Percentiles rank a stretch among this genome's conserved stretches.
These are phyloP conservation scores for Kodamaea laetipori DNA, from an alignment of 805 yeast genomes.

Conservation along the genomic window DNA sequence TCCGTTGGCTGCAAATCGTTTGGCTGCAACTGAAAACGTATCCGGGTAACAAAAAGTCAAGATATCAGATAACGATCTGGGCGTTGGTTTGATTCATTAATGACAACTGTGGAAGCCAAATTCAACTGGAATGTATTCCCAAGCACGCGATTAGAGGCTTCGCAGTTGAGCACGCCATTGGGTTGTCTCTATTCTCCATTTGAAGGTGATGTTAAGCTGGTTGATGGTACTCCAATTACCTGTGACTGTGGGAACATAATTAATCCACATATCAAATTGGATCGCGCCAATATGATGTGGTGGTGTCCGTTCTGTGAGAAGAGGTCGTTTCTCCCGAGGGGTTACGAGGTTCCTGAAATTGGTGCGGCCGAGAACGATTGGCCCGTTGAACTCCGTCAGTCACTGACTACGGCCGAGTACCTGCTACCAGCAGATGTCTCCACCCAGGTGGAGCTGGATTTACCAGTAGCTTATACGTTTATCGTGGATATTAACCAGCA, in stretches of 20 bases:
- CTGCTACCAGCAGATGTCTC: slow-evolving; percentile 31
- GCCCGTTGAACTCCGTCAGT: slow-evolving; percentile 30
- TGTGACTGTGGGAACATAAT: slow-evolving; percentile 34
- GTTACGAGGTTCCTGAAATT: slow-evolving; percentile 19
- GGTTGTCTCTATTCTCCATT: slow-evolving; percentile 41
- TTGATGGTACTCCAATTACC: slow-evolving; percentile 19
- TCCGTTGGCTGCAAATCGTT: too few species aligned
- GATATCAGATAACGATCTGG: background rate
- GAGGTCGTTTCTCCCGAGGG: slow-evolving; percentile 24
- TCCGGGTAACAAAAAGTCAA: slow-evolving; percentile 2
- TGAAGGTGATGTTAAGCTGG: slow-evolving; percentile 5
- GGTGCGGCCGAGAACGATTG: slow-evolving; percentile 20
- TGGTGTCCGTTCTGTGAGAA: slow-evolving; percentile 41
- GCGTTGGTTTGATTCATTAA: background rate
- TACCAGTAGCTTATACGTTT: slow-evolving; percentile 22
- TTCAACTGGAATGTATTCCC: slow-evolving; percentile 70
- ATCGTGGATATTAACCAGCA: slow-evolving; percentile 36
- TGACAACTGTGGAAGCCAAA: slow-evolving; percentile 27
- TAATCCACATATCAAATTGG: slow-evolving; percentile 33
- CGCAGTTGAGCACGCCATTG: slow-evolving; percentile 34
- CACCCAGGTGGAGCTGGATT: slow-evolving; percentile 1
- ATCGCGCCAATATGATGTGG: slow-evolving; percentile 36
- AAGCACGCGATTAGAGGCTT: slow-evolving; percentile 38
- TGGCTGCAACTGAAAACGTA: too few species aligned
- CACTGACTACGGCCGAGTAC: slow-evolving; percentile 34